Base-by-base conservation (phyloP, 2,329 filamentous ascomycete species). In the Fusarium sp. region DNA sequence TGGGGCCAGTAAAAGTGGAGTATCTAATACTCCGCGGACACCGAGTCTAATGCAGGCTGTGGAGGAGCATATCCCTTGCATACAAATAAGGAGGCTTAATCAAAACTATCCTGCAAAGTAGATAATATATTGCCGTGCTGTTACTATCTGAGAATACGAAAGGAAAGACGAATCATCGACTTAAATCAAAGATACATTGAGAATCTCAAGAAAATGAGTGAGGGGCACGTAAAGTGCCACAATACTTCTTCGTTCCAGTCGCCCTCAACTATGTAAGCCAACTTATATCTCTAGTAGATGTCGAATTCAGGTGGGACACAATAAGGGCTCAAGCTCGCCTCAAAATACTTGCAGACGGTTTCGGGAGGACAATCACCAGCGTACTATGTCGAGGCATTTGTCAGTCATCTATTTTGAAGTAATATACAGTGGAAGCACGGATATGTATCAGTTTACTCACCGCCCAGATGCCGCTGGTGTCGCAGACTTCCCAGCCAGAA, bases 251-350 rank as follows among this genome's bases (percentile, higher is more conserved):
- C 6, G 10, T 12, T 7, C 34, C 34, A 12, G 0, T 37, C 18
- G 8, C 6, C 18, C 5, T 37, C 0, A 1, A 11, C 34, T 37
- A n/a, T n/a, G 34, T 0, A 1, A 37, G 18, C 10, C 18, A n/a
- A 7, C 3, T 7, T 2, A 1, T 3, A n/a, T 37, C 34, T 26
- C 23, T 26, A 45, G 23, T 45, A 13, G 43, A 45, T 45, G 6
- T 26, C 1, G 1, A 45, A 45, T 6, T 6, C 11, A 0, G 7
- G 6, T 12, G 43, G 43, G 18, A 45, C 43, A 3, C 43, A 45
- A 13, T 45, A 45, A 25, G 43, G 43, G 43, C 43, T 45, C 43
- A 6, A n/a, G 43, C 43, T 45, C 21, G 4, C 1, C 3, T 45
- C 2, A 23, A 45, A 45, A 13, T 26, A 45, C 43, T 45, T 45